These are phyloP conservation scores for Toxoplasma gondii DNA, from an alignment of 169 alveolate species.

Conservation along the genomic window DNA sequence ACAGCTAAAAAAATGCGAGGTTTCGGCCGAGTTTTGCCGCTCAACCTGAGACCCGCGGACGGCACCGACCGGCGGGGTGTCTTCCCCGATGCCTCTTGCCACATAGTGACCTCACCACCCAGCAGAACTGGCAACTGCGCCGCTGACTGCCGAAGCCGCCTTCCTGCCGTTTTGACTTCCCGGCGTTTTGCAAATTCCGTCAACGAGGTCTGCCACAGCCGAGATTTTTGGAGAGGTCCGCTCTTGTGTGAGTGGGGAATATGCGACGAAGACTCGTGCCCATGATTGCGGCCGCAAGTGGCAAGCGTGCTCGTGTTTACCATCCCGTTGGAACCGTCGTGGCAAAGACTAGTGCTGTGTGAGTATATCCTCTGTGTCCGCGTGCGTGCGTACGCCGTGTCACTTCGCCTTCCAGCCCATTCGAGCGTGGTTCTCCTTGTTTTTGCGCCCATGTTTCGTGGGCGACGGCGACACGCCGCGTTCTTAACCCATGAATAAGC, in stretches of 20 bases:
- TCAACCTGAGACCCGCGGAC: neutral
- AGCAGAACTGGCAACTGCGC: neutral
- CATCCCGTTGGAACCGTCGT: neutral
- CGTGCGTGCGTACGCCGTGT: neutral
- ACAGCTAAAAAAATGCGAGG: no score
- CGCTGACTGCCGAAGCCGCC: no score
- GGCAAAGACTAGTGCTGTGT: neutral
- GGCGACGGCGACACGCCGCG: neutral
- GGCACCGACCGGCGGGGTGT: neutral
- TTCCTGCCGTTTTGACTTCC: no score
- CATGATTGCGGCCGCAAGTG: no score
- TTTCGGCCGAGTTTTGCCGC: no score
- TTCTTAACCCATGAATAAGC: neutral
- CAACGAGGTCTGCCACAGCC: no score
- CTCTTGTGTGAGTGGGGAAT: no score
- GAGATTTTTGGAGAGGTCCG: no score
- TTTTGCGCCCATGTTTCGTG: conserved; percentile 4
- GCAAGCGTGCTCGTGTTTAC: neutral
- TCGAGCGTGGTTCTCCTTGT: neutral
- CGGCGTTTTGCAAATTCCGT: no score
- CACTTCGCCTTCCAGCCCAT: neutral
- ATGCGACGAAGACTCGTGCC: no score
- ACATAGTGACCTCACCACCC: neutral
- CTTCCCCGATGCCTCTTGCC: neutral
- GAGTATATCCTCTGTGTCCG: neutral